Conservation (phyloP, 2,329 filamentous ascomycete species). For the Acephala macrosclerotiorum region DNA sequence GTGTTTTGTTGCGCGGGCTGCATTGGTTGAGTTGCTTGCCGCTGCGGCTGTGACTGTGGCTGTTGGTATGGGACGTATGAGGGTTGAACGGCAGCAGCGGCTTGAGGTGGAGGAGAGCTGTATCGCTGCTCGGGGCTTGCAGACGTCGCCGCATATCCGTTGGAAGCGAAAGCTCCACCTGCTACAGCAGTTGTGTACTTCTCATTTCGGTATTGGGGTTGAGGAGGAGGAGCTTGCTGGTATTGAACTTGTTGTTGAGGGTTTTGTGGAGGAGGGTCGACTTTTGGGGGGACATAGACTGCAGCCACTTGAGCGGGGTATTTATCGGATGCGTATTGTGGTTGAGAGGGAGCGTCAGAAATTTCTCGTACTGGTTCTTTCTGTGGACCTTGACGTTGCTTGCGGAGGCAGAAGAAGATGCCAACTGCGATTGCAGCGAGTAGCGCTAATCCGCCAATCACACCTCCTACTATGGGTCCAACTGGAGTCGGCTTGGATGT, state of each 20-base stretch:
- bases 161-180: not conserved
- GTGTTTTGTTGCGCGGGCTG: constrained; percentile 5
- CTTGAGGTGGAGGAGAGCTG: too few species aligned
- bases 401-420: constrained; percentile 11
- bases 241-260: too few species aligned
- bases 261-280: not conserved
- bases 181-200: not conserved
- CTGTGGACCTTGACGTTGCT: constrained; percentile 9
- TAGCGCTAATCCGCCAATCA: constrained; percentile 10
- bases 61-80: not conserved
- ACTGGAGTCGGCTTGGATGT: not conserved
- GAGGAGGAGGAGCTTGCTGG: not conserved
- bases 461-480: constrained; percentile 12
- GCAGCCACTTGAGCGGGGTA: not conserved
- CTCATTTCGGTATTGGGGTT: not conserved
- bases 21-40: not conserved
- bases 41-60: not conserved
- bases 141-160: not conserved
- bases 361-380: not conserved
- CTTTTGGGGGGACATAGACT: not conserved
- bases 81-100: not conserved
- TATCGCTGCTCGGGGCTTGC: too few species aligned
- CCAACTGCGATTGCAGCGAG: constrained; percentile 5
- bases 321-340: not conserved
- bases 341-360: not conserved